Base-by-base conservation (phyloP, 2,329 filamentous ascomycete genomes). In the Dactylellina haptotyla region DNA sequence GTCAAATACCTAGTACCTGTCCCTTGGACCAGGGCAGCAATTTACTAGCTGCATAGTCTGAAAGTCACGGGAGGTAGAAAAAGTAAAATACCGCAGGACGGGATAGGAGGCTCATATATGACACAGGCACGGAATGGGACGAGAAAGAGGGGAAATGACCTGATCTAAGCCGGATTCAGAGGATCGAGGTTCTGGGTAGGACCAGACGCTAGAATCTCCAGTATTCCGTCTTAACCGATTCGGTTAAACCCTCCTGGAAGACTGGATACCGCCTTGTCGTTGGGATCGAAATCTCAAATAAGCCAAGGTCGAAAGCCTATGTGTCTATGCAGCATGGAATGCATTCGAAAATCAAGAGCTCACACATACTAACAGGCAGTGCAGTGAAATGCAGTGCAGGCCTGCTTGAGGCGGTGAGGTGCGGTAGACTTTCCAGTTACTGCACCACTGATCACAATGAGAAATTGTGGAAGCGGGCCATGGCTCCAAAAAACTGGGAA, bases 361-460 rank as follows among this genome's bases (percentile, higher is more conserved):
- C 63, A 50, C 26, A 34, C 25, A n/a, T n/a, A n/a, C n/a, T n/a
- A n/a, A 58, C 58, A 43, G 63, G 63, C 63, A 59, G 63, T 67
- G 63, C 53, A 67, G 32, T n/a, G n/a, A n/a, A n/a, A n/a, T 20
- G 25, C 8, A 45, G 3, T 32, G 43, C 32, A 41, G 30, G 41
- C 32, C 45, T 34, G 53, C 53, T 41, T 53, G 63, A 41, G 53
- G 53, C 45, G 32, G 30, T 37, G 53, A 58, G 25, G 6, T 53
- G 53, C 63, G 45, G 53, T 23, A 53, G 34, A 39, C 28, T 51
- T 25, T n/a, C n/a, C n/a, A 66, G 43, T 66, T 51, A 43, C 51
- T 48, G 50, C 32, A 54, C 16, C 50, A 18, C 18, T 37, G n/a
- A 12, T 39, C 50, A 25, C 50, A 39, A 14, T 20, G 12, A 20